These are phyloP conservation scores for Zea mays DNA, from an alignment of 176 grass and related monocot species.

Conservation along the genomic window DNA sequence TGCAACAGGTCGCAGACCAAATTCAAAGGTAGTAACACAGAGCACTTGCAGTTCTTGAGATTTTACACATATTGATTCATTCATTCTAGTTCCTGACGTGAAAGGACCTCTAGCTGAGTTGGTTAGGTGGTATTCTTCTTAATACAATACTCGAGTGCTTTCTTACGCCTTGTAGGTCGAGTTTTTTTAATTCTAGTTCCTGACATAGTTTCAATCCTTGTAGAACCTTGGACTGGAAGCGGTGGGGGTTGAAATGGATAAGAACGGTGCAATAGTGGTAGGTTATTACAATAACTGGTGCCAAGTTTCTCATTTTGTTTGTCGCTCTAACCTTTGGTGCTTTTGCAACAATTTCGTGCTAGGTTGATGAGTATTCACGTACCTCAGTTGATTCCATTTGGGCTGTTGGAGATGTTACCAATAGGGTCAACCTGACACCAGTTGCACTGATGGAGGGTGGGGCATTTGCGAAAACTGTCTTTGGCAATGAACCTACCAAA, in stretches of 20 bases:
- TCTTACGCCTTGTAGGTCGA: too few species aligned
- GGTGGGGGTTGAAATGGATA: conserved; percentile 59
- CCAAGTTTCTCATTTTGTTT: conserved; percentile 11
- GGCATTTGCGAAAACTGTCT: conserved; percentile 63
- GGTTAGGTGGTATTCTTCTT: too few species aligned
- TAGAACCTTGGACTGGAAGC: conserved; percentile 81
- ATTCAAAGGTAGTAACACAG: conserved; percentile 59
- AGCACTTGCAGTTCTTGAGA: neutral
- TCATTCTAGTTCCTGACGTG: neutral
- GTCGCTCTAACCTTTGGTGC: neutral
- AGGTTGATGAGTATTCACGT: conserved; percentile 78
- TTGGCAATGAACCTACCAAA: conserved; percentile 73
- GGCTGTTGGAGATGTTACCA: conserved; percentile 84
- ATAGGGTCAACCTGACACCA: conserved; percentile 75
- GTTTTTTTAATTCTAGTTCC: neutral
- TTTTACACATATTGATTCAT: neutral
- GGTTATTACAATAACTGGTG: conserved; percentile 1
- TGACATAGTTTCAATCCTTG: conserved; percentile 24
- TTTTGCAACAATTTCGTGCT: conserved; percentile 15
- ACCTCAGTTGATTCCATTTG: conserved; percentile 80
- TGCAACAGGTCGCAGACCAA: conserved; percentile 74
- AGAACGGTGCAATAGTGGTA: conserved; percentile 77
- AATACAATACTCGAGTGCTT: too few species aligned
- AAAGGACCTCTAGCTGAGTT: too few species aligned
- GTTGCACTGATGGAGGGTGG: conserved; percentile 84